Evolutionary conservation across 2,329 filamentous ascomycete genomes (phyloP).

Genomic region (Penicillium concentricum): DNA sequence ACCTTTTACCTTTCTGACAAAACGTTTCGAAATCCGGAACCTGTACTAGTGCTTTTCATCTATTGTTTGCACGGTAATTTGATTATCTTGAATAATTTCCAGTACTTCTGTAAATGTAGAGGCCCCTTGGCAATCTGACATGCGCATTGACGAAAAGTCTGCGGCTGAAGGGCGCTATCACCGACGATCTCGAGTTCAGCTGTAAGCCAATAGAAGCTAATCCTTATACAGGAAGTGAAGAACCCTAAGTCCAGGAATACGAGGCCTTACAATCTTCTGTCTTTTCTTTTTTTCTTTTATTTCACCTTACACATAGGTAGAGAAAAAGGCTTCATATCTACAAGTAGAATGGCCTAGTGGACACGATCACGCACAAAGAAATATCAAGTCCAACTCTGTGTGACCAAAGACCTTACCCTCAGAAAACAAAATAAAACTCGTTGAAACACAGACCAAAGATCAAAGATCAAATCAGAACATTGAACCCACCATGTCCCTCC

Average conservation of each 20-base stretch:
- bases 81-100: not conserved
- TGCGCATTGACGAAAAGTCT: not conserved
- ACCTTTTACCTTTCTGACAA: slow-evolving; percentile 5
- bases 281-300: not conserved
- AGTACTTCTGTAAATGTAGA: too few species aligned
- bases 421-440: not conserved
- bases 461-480: not conserved
- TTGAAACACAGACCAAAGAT: not conserved
- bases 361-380: not conserved
- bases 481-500: slow-evolving; percentile 33
- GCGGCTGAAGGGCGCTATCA: slow-evolving; percentile 1
- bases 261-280: not conserved
- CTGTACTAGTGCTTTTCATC: slow-evolving; percentile 5
- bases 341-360: not conserved
- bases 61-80: slow-evolving; percentile 6
- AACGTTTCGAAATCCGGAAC: slow-evolving; percentile 2
- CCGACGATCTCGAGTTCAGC: not conserved
- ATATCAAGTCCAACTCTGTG: not conserved
- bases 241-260: not conserved
- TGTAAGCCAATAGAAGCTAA: slow-evolving; percentile 5
- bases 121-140: not conserved
- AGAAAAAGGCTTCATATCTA: not conserved
- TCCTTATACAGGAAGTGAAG: not conserved
- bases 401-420: not conserved
- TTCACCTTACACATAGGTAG: not conserved